Evolutionary conservation across 1,139 yeast genomes (phyloP).

Genomic region (Saccharomyces hybrid): DNA sequence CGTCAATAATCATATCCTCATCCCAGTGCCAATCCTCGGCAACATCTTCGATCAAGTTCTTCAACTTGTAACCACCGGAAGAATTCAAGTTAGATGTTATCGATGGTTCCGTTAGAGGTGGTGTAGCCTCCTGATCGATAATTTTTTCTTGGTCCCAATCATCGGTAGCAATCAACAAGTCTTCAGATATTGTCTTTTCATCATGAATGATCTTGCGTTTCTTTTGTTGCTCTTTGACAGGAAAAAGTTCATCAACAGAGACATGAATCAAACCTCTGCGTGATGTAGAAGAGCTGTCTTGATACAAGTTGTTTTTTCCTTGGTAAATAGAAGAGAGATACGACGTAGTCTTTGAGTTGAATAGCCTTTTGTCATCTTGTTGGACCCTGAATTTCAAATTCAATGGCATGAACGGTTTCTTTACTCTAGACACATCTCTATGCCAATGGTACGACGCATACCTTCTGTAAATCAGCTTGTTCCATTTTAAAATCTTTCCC

Average conservation of each 20-base stretch:
- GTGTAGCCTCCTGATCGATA: constrained; percentile 33
- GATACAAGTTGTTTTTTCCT: constrained; percentile 4
- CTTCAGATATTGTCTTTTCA: constrained; percentile 37
- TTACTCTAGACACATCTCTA: constrained; percentile 14
- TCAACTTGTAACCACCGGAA: not conserved
- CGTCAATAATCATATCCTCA: constrained; percentile 76
- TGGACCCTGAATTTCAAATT: constrained; percentile 27
- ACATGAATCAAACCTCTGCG: constrained; percentile 21
- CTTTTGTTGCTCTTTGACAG: constrained; percentile 24
- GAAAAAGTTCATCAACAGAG: constrained; percentile 16
- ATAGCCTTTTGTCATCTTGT: constrained; percentile 29
- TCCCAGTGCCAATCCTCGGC: constrained; percentile 54
- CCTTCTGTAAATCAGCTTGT: constrained; percentile 28
- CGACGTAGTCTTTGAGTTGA: constrained; percentile 16
- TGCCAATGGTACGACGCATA: constrained; percentile 26
- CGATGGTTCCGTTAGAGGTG: not conserved
- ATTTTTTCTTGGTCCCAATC: constrained; percentile 77
- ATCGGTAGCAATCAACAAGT: constrained; percentile 62
- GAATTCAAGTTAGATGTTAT: not conserved
- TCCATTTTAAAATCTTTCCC: constrained; percentile 29
- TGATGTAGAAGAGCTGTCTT: constrained; percentile 5
- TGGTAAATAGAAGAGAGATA: constrained; percentile 1
- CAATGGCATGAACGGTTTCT: constrained; percentile 26
- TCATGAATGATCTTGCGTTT: constrained; percentile 8
- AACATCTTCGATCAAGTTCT: not conserved